Percentiles rank a stretch among this genome's conserved stretches.
Evolutionary conservation across 768 basidiomycete genomes (phyloP).

Genomic region (Leccinum variicolor): DNA sequence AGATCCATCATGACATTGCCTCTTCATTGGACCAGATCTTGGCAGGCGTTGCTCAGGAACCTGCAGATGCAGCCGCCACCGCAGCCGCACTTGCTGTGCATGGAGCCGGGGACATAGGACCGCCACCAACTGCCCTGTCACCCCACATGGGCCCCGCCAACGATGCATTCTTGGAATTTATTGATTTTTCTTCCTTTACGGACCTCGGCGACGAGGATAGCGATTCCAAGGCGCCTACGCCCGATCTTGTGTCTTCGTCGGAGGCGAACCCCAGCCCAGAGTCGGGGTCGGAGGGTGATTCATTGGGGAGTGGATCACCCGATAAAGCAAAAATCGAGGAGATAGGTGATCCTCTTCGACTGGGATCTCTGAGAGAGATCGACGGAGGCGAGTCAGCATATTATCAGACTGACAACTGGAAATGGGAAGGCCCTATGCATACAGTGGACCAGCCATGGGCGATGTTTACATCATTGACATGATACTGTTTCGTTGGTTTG

Average conservation of each 20-base stretch:
- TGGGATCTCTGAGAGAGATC: conserved; percentile 65
- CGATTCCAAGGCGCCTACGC: conserved; percentile 66
- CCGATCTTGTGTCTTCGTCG: conserved; percentile 66
- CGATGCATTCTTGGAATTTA: conserved; percentile 45
- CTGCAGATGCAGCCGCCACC: conserved; percentile 31
- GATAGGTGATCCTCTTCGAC: conserved; percentile 47
- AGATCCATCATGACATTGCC: conserved; percentile 46
- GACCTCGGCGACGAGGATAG: conserved; percentile 56
- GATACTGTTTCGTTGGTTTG: conserved; percentile 25
- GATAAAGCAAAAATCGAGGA: conserved; percentile 57
- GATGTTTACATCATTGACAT: conserved; percentile 42
- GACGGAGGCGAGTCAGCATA: conserved; percentile 75
- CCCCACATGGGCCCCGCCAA: conserved; percentile 36
- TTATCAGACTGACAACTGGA: conserved; percentile 57
- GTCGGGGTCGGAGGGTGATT: conserved; percentile 63
- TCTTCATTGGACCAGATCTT: conserved; percentile 62
- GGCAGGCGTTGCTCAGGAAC: conserved; percentile 50
- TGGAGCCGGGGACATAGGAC: conserved; percentile 27
- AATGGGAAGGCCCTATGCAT: conserved; percentile 70
- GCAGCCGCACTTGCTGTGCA: conserved; percentile 26
- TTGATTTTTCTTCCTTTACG: conserved; percentile 66
- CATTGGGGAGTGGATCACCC: conserved; percentile 41
- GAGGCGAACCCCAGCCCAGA: conserved; percentile 78
- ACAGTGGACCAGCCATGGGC: conserved; percentile 70
- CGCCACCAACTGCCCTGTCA: conserved; percentile 32